Base-by-base conservation (phyloP, 2,329 filamentous ascomycete species). In the Alternaria dauci region DNA sequence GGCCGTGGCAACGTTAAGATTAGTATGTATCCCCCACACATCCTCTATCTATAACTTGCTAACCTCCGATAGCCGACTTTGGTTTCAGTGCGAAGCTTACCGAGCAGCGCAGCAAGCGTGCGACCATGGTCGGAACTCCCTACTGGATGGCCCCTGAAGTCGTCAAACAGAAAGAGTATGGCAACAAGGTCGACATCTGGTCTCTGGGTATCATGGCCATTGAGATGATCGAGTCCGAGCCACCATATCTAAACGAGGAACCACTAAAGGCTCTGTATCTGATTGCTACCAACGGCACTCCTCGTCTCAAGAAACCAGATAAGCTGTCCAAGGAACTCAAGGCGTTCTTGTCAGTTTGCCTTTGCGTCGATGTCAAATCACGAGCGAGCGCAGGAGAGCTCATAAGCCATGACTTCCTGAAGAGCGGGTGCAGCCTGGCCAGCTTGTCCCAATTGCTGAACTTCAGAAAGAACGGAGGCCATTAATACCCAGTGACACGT, bases 121-220 rank as follows among this genome's bases (percentile, higher is more conserved):
- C 94, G 43, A 99, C 95, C 59, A 98, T 99, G 95, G 95, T 99
- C 56, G 95, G 95, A 67, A 99, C 95, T 34, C 95, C 95, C 16
- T 99, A 98, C 85, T 99, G 95, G 95, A 99, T 99, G 95, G 95
- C 95, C 8, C 95, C 95, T 38, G 95, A 99, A 80, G 95, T 99
- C 44, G 95, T 99, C 77, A 98, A 98, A 83, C 95, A 98, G 79
- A 98, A 98, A 83, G 94, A 97, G 80, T 99, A 99, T 75, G 95
- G 94, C 39, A 91, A 92, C 76, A 98, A 98, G 85, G 95, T 98
- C 65, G 95, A 99, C 76, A 97, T 98, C 76, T 99, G 95, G 95
- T 97, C 94, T 30, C 84, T 99, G 63, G 95, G 95, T 75, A 99
- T 99, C 81, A 99, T 98, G 95, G 94, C 95, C 25, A 98, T 99